Base-by-base conservation (phyloP, 345 rosid genomes). In the Viola odorata region DNA sequence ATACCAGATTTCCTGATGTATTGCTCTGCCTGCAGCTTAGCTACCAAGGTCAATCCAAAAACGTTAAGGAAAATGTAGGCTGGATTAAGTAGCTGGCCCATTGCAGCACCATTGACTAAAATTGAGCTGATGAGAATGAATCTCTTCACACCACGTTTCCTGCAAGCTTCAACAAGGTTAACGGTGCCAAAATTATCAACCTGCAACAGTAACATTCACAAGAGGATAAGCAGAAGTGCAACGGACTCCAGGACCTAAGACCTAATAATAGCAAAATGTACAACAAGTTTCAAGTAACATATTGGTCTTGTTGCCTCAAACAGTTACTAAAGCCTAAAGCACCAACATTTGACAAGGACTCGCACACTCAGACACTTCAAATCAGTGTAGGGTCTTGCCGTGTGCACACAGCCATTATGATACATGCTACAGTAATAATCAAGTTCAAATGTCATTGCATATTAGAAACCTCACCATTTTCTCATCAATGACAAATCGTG, bases 21-120 rank as follows among this genome's bases (percentile, higher is more conserved):
- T 51, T 80, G 77, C 86, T 89, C 96, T 3, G 94, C 98, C 72
- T 91, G 95, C 69, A 89, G 98, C 87, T 91, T 91, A 0, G 98
- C 96, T 23, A 89, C 50, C 50, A 91, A 79, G 78, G 91, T 87
- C 50, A 91, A 80, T 50, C 98, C 95, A 45, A 87, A 84, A 58
- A 91, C 75, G 58, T 89, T 91, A 60, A 91, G 89, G 61, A 91
- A 89, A 62, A 91, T 68, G 77, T 87, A 89, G 65, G 96, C 96
- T 0, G 95, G 96, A 81, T 91, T 91, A 2, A 89, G 64, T 53
- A 91, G 69, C 76, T 91, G 98, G 42, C 98, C 98, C 95, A 88
- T 86, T 61, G 96, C 91, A 42, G 98, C 98, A 72, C 96, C 92
- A 41, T 91, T 89, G 50, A 91, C 98, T 71, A 91, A 75, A 64